phyloP scores from a whole-genome alignment of 2,329 filamentous ascomycete species.

The Phyllachora maydis region DNA sequence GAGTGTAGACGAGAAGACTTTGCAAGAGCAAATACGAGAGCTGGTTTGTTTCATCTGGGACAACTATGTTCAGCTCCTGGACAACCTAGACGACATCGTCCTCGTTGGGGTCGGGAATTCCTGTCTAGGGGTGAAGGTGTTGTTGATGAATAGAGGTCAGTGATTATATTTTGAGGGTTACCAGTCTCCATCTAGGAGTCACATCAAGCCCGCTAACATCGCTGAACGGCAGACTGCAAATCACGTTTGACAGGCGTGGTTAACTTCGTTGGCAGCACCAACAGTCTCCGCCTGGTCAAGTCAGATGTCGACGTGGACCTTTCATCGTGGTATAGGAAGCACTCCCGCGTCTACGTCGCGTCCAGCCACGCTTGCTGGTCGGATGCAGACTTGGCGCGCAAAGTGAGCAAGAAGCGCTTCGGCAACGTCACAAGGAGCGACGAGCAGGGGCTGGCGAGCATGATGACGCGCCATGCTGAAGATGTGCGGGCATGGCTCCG shows the following conservation, averaged over 20 bases:
- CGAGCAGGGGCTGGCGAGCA: conserved; percentile 24
- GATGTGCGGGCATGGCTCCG: conserved; percentile 32
- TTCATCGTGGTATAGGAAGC: conserved; percentile 64
- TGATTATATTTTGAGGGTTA: too few relatives aligned
- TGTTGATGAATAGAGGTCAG: conserved; percentile 60
- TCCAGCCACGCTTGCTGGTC: conserved; percentile 57
- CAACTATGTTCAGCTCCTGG: conserved; percentile 74
- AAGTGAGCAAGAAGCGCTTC: conserved; percentile 38
- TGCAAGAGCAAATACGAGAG: conserved; percentile 44
- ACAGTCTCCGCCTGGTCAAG: conserved; percentile 60
- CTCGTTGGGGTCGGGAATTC: conserved; percentile 81
- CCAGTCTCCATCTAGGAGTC: too few relatives aligned
- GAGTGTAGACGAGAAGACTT: conserved; percentile 19
- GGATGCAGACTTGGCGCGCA: conserved; percentile 35
- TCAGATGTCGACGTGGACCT: conserved; percentile 57
- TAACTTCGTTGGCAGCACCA: conserved; percentile 60
- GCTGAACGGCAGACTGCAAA: too few relatives aligned
- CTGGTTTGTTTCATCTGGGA: conserved; percentile 84
- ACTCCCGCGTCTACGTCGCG: conserved; percentile 63
- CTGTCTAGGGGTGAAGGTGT: conserved; percentile 62
- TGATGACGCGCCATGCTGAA: conserved; percentile 32
- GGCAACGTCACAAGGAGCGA: conserved; percentile 33
- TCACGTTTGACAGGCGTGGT: conserved; percentile 50
- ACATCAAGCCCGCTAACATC: too few relatives aligned
- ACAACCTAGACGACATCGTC: conserved; percentile 53